phyloP scores from a whole-genome alignment of 768 basidiomycete genomes.

The Phanerochaete carnosa region DNA sequence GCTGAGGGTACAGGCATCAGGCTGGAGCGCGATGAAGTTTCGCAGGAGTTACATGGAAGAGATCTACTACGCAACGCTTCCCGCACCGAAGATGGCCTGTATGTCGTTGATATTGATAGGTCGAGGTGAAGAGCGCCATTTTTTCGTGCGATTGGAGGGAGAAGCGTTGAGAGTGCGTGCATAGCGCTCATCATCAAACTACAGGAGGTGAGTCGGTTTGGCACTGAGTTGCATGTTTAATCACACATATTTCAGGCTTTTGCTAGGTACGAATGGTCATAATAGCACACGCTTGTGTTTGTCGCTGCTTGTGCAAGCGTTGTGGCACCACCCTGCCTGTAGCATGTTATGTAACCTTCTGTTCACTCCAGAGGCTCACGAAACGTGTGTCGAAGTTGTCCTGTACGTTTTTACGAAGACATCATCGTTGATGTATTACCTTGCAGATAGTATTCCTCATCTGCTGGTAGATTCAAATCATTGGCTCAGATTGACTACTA shows the following conservation, averaged over 20 bases:
- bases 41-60: conserved; percentile 32
- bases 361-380: too few species aligned
- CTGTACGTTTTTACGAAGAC: too few species aligned
- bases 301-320: too few species aligned
- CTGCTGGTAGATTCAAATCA: too few species aligned
- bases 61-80: conserved; percentile 50
- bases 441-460: too few species aligned
- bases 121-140: background rate
- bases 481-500: too few species aligned
- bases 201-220: background rate
- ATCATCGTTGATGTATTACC: too few species aligned
- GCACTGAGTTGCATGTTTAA: background rate
- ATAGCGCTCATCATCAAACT: background rate
- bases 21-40: background rate
- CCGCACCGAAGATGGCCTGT: conserved; percentile 50
- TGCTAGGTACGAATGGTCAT: too few species aligned
- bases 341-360: too few species aligned
- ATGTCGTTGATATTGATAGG: conserved; percentile 54
- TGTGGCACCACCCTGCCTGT: too few species aligned
- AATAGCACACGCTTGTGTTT: too few species aligned
- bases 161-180: background rate
- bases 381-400: too few species aligned
- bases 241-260: background rate
- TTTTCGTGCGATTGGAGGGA: background rate
- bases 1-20: conserved; percentile 12